Evolutionary conservation across 2,329 filamentous ascomycete species (phyloP).

Genomic region (Diplocarpon mali): DNA sequence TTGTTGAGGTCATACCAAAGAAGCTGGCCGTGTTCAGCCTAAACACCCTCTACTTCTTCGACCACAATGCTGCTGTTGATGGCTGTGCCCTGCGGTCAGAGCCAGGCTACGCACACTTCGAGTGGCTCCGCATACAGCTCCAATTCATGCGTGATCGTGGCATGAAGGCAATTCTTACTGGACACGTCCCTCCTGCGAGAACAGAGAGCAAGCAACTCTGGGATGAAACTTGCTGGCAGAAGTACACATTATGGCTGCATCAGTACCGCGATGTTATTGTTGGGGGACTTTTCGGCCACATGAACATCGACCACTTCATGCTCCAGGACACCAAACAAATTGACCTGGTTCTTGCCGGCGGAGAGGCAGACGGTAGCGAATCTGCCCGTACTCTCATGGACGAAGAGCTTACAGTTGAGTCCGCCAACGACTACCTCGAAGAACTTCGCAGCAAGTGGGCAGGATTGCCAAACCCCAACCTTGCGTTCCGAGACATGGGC

Average conservation of each 20-base stretch:
- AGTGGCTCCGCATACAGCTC: constrained; percentile 88
- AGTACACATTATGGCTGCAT: constrained; percentile 81
- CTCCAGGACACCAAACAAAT: constrained; percentile 77
- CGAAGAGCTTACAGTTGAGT: constrained; percentile 49
- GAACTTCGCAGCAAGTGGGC: constrained; percentile 73
- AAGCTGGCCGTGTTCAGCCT: constrained; percentile 83
- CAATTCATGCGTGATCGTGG: constrained; percentile 69
- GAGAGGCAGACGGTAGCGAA: constrained; percentile 19
- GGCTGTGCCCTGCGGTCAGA: constrained; percentile 71
- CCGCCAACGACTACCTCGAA: constrained; percentile 68
- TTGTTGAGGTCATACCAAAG: constrained; percentile 78
- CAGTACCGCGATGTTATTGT: constrained; percentile 88
- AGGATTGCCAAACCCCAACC: constrained; percentile 46
- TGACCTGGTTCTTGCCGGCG: constrained; percentile 40
- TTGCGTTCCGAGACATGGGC: constrained; percentile 20
- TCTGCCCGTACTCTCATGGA: constrained; percentile 32
- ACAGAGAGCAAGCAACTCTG: constrained; percentile 77
- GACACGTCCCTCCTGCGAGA: constrained; percentile 85
- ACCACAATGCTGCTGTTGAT: constrained; percentile 85
- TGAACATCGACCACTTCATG: constrained; percentile 98
- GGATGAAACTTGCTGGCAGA: constrained; percentile 98
- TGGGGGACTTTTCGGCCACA: constrained; percentile 75
- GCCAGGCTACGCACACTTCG: constrained; percentile 88
- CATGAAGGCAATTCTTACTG: constrained; percentile 90
- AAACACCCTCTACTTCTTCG: constrained; percentile 95